A percentile compares a stretch with the other conserved stretches of the same genome.
Evolutionary conservation across 2,329 filamentous ascomycete genomes (phyloP).

Genomic region (Diaporthe helianthi): DNA sequence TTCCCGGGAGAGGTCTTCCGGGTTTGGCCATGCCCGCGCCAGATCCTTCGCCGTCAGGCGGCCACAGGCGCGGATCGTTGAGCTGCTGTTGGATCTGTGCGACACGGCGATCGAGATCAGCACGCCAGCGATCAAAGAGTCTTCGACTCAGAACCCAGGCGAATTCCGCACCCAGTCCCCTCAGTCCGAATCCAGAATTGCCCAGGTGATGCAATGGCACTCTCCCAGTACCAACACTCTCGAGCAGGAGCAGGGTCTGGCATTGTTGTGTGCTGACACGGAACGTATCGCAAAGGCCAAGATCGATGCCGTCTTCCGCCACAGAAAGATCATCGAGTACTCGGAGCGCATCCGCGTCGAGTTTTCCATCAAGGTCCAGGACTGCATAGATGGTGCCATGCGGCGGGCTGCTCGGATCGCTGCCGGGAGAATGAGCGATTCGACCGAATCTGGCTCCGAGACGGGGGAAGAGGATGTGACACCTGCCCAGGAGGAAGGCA

Average conservation of each 20-base stretch:
- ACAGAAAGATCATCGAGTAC: slow-evolving; percentile 93
- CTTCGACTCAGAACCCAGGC: slow-evolving; percentile 68
- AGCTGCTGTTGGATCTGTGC: slow-evolving; percentile 91
- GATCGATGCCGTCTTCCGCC: slow-evolving; percentile 89
- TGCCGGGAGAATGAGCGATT: slow-evolving; percentile 83
- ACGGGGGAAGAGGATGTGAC: slow-evolving; percentile 49
- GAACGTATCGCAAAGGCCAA: slow-evolving; percentile 85
- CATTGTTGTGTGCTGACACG: slow-evolving; percentile 87
- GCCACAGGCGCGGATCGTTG: slow-evolving; percentile 90
- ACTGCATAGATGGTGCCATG: slow-evolving; percentile 93
- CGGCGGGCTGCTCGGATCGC: slow-evolving; percentile 88
- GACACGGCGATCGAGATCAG: slow-evolving; percentile 96
- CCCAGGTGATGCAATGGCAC: slow-evolving; percentile 95
- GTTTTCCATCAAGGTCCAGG: slow-evolving; percentile 89
- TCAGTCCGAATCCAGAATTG: slow-evolving; percentile 92
- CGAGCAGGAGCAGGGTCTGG: slow-evolving; percentile 91
- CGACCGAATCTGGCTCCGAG: slow-evolving; percentile 66
- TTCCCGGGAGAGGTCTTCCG: slow-evolving; percentile 73
- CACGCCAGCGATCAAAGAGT: slow-evolving; percentile 90
- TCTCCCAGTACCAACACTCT: slow-evolving; percentile 89
- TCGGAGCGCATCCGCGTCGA: slow-evolving; percentile 94
- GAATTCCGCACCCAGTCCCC: slow-evolving; percentile 94
- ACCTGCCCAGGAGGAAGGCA: slow-evolving; percentile 58
- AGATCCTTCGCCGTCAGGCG: slow-evolving; percentile 91
- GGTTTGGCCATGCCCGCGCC: slow-evolving; percentile 79